These are phyloP conservation scores for Venturia effusa DNA, from an alignment of 2,329 filamentous ascomycete genomes.

Conservation along the genomic window DNA sequence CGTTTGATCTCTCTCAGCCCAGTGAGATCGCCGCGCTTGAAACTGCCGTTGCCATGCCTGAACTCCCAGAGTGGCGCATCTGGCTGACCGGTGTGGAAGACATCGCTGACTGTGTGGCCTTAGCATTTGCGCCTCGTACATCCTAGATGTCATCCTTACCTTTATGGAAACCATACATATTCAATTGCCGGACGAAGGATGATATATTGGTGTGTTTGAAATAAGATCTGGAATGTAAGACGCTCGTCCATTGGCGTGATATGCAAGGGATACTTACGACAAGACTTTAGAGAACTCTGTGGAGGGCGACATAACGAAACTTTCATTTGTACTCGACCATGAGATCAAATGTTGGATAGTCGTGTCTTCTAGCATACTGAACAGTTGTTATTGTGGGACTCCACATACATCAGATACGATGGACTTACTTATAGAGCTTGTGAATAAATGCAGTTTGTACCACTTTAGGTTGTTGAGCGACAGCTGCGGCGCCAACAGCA, in stretches of 20 bases:
- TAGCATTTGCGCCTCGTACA: background rate
- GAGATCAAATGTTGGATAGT: constrained; percentile 92
- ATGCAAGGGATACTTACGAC: constrained; percentile 54
- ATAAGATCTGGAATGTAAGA: constrained; percentile 60
- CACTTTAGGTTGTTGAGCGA: constrained; percentile 88
- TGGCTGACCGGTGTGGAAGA: constrained; percentile 89
- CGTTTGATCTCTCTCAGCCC: constrained; percentile 92
- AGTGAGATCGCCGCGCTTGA: constrained; percentile 87
- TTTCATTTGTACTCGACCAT: constrained; percentile 88
- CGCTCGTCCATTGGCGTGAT: constrained; percentile 19
- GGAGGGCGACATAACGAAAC: constrained; percentile 97
- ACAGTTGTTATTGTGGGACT: constrained; percentile 2
- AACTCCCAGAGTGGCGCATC: constrained; percentile 97
- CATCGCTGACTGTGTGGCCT: constrained; percentile 68
- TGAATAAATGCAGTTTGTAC: constrained; percentile 98
- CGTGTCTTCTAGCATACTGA: constrained; percentile 90
- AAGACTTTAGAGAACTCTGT: constrained; percentile 97
- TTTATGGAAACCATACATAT: constrained; percentile 99
- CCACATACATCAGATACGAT: background rate
- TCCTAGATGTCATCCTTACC: constrained; percentile 40
- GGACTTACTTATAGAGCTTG: constrained; percentile 87
- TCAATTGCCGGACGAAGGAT: constrained; percentile 92
- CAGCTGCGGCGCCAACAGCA: constrained; percentile 50
- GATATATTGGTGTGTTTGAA: constrained; percentile 99
- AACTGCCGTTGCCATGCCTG: constrained; percentile 94